phyloP scores from a whole-genome alignment of 192 early-diverging fungal genomes.

The Kickxella alabastrina region DNA sequence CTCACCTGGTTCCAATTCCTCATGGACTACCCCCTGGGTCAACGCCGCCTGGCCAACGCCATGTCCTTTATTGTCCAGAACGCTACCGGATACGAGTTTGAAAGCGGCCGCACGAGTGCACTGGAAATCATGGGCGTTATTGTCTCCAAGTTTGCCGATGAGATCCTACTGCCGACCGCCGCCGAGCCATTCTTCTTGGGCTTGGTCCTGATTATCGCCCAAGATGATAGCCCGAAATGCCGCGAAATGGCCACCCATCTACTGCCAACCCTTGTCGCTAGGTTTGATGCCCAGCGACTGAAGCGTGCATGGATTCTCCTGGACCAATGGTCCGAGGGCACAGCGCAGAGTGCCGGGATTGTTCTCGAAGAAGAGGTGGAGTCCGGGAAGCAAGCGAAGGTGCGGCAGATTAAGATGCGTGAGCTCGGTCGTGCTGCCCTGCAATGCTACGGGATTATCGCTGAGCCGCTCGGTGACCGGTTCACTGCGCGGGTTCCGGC shows the following conservation, averaged over 20 bases:
- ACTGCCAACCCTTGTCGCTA: constrained; percentile 62
- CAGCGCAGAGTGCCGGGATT: background rate
- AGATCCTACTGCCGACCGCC: constrained; percentile 66
- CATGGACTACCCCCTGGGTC: constrained; percentile 92
- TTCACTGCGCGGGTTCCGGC: constrained; percentile 54
- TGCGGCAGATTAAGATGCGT: constrained; percentile 35
- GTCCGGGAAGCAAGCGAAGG: constrained; percentile 1
- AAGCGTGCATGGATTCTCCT: constrained; percentile 65
- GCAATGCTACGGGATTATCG: constrained; percentile 79
- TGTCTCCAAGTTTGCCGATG: constrained; percentile 74
- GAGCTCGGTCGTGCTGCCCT: constrained; percentile 73
- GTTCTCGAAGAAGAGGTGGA: constrained; percentile 1
- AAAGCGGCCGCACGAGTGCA: constrained; percentile 87
- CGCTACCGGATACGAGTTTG: constrained; percentile 77
- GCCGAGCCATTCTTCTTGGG: constrained; percentile 82
- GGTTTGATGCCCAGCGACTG: constrained; percentile 59
- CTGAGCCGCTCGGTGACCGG: constrained; percentile 71
- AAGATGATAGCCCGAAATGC: constrained; percentile 91
- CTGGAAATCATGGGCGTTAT: constrained; percentile 83
- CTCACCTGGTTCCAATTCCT: constrained; percentile 84
- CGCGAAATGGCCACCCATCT: constrained; percentile 80
- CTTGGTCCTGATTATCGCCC: constrained; percentile 78
- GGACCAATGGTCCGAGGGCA: constrained; percentile 70
- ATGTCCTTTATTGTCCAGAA: constrained; percentile 89
- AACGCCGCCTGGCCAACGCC: constrained; percentile 71